Evolutionary conservation across 2,329 filamentous ascomycete genomes (phyloP).

Genomic region (Aspergillus novofumigatus): DNA sequence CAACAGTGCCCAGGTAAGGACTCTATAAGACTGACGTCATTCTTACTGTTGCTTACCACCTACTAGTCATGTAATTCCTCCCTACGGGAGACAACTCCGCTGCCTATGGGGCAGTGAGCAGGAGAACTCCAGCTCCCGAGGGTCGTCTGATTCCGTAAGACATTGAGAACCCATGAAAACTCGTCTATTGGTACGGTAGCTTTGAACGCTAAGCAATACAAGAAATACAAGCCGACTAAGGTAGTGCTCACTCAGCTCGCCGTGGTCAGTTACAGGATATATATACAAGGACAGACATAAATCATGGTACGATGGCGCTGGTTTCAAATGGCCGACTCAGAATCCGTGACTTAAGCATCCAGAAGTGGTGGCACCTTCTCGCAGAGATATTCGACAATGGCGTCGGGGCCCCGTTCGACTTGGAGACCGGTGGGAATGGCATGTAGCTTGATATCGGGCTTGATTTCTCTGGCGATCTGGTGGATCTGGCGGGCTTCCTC

Average conservation of each 20-base stretch:
- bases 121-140: too few relatives aligned
- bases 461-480: conserved; percentile 32
- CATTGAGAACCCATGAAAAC: background rate
- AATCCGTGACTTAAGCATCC: conserved; percentile 22
- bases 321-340: background rate
- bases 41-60: too few relatives aligned
- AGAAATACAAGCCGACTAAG: too few relatives aligned
- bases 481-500: conserved; percentile 38
- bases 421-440: conserved; percentile 41
- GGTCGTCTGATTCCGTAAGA: too few relatives aligned
- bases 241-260: too few relatives aligned
- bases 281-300: background rate
- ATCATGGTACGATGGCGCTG: background rate
- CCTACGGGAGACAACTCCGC: too few relatives aligned
- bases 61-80: too few relatives aligned
- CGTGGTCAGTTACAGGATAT: background rate
- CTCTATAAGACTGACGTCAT: too few relatives aligned
- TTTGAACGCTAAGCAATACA: background rate
- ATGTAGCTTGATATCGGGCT: conserved; percentile 39
- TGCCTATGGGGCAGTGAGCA: too few relatives aligned
- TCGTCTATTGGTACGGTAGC: background rate
- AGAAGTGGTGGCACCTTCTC: conserved; percentile 39
- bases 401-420: conserved; percentile 40
- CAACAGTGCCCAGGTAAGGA: too few relatives aligned
- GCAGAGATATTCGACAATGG: conserved; percentile 39